Evolutionary conservation across 805 yeast genomes (phyloP), one percentile per base, ranked within the genome.

Genomic region (Candida ulmi): DNA sequence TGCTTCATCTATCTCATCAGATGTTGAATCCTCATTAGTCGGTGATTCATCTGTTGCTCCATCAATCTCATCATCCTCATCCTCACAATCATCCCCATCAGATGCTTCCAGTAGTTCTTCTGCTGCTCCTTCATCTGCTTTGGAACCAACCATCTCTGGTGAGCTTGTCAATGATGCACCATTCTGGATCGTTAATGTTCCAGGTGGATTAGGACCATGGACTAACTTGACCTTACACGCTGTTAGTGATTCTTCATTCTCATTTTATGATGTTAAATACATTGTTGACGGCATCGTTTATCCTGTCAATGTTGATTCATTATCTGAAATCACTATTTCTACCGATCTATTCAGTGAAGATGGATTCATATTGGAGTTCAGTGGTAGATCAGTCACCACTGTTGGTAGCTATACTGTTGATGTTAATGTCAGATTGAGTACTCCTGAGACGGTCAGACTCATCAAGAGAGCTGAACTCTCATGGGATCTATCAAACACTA

Each of bases 401-500:
- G 43, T 37, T 17, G 30, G 25, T n/a, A 23, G 39, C 8, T 36
- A 36, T n/a, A 36, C 40, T 16, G 33, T 36, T 21, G 24, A 32
- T 18, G 30, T 40, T 13, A 36, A n/a, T 13, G 24, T 36, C 13
- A 24, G 25, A n/a, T n/a, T 40, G 11, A 35, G 37, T 6, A 36
- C 39, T 25, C 37, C 39, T 11, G 40, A 32, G 24, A 12, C 7
- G 2, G 6, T 21, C 24, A 21, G 16, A 6, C 12, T 43, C 17
- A 9, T 36, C 21, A 44, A 41, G 45, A 44, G 47, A 39, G 47
- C 42, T 13, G 13, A 33, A 12, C 9, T n/a, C 3, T 27, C 38
- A n/a, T 41, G 15, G n/a, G 37, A 37, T 8, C 21, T 44, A 25
- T 16, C 41, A 9, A 30, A 36, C 40, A 41, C 47, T 16, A 34